phyloP scores from a whole-genome alignment of 2,329 filamentous ascomycete genomes.

The Fusarium bulbicola region DNA sequence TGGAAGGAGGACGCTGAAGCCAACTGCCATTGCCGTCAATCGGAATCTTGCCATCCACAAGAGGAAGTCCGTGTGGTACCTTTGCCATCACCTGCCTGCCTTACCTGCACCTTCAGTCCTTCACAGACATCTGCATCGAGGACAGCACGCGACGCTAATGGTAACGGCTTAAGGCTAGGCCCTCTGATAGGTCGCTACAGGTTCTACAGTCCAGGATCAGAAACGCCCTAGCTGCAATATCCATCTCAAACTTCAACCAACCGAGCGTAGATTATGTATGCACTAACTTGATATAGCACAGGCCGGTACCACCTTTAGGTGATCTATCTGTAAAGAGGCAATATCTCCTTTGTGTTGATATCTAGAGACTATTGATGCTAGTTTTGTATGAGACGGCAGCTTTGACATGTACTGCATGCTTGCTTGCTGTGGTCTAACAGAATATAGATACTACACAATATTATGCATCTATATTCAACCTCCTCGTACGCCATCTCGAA shows the following conservation, averaged over 20 bases:
- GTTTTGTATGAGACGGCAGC: background rate
- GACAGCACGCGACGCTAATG: slow-evolving; percentile 22
- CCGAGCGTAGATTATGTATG: slow-evolving; percentile 10
- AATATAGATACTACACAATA: background rate
- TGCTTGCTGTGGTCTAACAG: background rate
- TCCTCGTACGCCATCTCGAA: background rate
- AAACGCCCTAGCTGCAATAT: slow-evolving; percentile 4
- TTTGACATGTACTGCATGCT: background rate
- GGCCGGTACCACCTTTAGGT: background rate
- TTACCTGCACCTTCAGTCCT: background rate
- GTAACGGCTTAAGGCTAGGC: slow-evolving; percentile 5
- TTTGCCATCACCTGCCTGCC: slow-evolving; percentile 22
- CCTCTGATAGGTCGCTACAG: slow-evolving; percentile 14
- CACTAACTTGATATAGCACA: slow-evolving; percentile 21
- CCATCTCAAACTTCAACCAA: slow-evolving; percentile 18
- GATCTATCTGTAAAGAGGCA: slow-evolving; percentile 3
- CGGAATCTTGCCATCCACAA: slow-evolving; percentile 9
- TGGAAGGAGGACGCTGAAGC: slow-evolving; percentile 10
- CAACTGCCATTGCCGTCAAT: slow-evolving; percentile 7
- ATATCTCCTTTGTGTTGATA: background rate
- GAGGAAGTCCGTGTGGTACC: slow-evolving; percentile 16
- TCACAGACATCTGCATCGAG: slow-evolving; percentile 6
- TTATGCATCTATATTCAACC: background rate
- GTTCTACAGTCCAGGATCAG: slow-evolving; percentile 8
- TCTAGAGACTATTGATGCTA: background rate